phyloP scores from a whole-genome alignment of 768 basidiomycete species.

The Mycena vulgaris region DNA sequence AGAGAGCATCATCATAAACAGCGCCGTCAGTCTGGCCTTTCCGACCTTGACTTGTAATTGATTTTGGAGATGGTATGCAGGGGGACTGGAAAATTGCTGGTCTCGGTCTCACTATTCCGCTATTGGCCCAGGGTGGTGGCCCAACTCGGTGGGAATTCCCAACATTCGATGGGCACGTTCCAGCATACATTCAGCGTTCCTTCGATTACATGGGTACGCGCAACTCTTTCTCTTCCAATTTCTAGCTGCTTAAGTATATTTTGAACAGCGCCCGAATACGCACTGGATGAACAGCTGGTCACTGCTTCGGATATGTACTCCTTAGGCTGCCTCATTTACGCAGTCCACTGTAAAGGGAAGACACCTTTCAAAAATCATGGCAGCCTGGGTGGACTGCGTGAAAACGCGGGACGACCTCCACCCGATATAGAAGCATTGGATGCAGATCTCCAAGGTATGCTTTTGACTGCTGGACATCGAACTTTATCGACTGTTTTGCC shows the following conservation, averaged over 20 bases:
- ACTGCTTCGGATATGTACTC: constrained; percentile 95
- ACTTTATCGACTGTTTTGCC: constrained; percentile 9
- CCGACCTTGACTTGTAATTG: not conserved
- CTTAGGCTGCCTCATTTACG: constrained; percentile 91
- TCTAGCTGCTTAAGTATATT: constrained; percentile 1
- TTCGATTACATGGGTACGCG: constrained; percentile 95
- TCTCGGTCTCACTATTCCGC: constrained; percentile 87
- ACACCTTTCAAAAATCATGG: constrained; percentile 92
- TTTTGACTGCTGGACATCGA: not conserved
- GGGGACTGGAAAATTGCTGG: constrained; percentile 99
- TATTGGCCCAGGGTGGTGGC: constrained; percentile 76
- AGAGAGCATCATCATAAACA: constrained; percentile 92
- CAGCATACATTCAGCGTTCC: constrained; percentile 88
- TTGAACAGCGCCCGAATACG: constrained; percentile 90
- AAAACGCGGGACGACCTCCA: constrained; percentile 75
- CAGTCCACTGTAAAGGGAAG: constrained; percentile 90
- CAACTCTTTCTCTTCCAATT: constrained; percentile 35
- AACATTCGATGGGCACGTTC: constrained; percentile 85
- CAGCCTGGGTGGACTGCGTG: constrained; percentile 77
- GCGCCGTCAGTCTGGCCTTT: constrained; percentile 69
- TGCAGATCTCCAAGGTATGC: constrained; percentile 78
- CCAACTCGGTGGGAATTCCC: constrained; percentile 93
- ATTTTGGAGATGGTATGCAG: constrained; percentile 55
- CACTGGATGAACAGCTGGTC: constrained; percentile 87
- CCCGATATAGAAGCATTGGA: constrained; percentile 78